Evolutionary conservation across 331 rosid genomes (phyloP), one percentile per base, ranked within the genome.

Genomic region (Arachis monticola): DNA sequence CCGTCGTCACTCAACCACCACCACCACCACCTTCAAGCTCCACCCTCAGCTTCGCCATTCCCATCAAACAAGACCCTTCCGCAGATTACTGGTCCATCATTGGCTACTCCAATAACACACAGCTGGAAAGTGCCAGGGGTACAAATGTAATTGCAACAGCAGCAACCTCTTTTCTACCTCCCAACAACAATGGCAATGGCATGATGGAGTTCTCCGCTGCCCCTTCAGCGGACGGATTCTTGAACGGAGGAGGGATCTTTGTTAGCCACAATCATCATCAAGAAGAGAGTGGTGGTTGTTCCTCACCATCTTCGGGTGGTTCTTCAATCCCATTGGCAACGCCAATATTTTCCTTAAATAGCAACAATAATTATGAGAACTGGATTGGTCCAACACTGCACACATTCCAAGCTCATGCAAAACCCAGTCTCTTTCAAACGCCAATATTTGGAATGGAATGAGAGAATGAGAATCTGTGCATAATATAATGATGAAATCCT

Each of bases 401-500:
- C 81, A 76, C 88, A 60, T 88, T 88, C 79, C 93, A 83, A 83
- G 53, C 88, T 50, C 96, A 88, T 90, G 87, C 91, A 69, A 90
- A 88, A 69, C 79, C 93, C 17, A 85, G 74, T 77, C 89, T 91
- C 12, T 90, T 89, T 84, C 98, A 94, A 80, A 94, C 98, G 1
- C 96, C 97, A 22, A 91, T 94, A 74, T 94, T 89, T 55, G 96
- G 98, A 30, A 83, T 91, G 70, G 98, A 94, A 85, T 91, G 84
- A 88, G 84, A 70, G 82, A 68, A 89, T 64, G 87, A 78, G 88
- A 83, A 82, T 79, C 82, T 74, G 90, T 84, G 87, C 44, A 50
- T 51, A 38, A 32, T 32, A 76, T 64, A 81, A 80, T 84, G 79
- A 80, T 83, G 86, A 81, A 78, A 76, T 35, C 3, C 40, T 35